Percentiles rank a stretch among this genome's conserved stretches.
Evolutionary conservation across 305 asterid genomes (phyloP).

Genomic region (Fraxinus velutina): DNA sequence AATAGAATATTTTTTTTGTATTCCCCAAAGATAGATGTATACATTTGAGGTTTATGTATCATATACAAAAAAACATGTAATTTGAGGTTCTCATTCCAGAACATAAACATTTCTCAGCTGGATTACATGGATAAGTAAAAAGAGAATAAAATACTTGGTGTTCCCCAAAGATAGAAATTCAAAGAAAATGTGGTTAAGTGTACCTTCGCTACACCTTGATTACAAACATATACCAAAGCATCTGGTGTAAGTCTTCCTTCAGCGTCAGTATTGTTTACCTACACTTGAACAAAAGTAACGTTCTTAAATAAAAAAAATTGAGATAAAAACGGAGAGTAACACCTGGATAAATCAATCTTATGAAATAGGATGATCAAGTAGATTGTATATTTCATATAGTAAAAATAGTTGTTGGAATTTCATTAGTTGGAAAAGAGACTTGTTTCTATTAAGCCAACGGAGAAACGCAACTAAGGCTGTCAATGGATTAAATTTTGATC

Average conservation of each 20-base stretch:
- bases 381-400: no score
- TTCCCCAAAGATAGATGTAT: background rate
- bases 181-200: conserved; percentile 4
- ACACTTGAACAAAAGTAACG: background rate
- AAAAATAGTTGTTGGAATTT: no score
- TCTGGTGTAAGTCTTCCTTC: conserved; percentile 81
- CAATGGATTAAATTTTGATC: no score
- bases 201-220: conserved; percentile 97
- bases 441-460: no score
- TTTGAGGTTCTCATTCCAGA: background rate
- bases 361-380: no score
- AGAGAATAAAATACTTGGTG: background rate
- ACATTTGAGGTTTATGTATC: background rate
- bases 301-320: no score
- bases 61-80: background rate
- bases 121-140: background rate
- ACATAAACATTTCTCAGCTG: background rate
- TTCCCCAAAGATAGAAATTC: background rate
- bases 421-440: no score
- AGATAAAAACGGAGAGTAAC: no score
- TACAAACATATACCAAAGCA: conserved; percentile 46
- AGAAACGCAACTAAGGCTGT: no score
- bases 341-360: no score
- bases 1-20: background rate
- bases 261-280: conserved; percentile 98